These are phyloP conservation scores for Hypoxylon sp. DNA, from an alignment of 2,329 filamentous ascomycete genomes.

Conservation along the genomic window DNA sequence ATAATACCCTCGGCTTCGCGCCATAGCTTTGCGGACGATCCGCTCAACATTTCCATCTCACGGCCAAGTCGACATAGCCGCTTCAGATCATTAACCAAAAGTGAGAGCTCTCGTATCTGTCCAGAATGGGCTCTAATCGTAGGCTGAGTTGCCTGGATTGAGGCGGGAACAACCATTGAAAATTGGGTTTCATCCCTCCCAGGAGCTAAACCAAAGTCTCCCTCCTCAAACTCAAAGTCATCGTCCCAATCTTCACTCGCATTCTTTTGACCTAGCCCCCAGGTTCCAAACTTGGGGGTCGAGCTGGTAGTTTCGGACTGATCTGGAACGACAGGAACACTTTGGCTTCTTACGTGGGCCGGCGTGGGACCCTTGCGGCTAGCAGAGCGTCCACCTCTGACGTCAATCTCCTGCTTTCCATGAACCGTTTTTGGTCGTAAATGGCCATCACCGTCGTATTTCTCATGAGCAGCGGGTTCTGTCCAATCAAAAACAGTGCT, in stretches of 20 bases:
- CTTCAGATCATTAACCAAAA: conserved; percentile 87
- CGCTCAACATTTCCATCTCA: conserved; percentile 75
- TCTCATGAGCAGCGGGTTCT: conserved; percentile 75
- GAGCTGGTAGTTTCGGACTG: conserved; percentile 69
- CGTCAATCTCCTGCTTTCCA: conserved; percentile 79
- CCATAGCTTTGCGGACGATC: conserved; percentile 75
- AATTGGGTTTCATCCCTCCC: conserved; percentile 58
- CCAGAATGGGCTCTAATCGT: conserved; percentile 87
- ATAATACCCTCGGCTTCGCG: conserved; percentile 90
- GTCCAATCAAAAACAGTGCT: conserved; percentile 86
- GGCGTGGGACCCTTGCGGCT: conserved; percentile 78
- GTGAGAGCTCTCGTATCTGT: conserved; percentile 84
- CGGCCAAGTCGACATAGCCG: conserved; percentile 79
- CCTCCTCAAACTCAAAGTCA: conserved; percentile 81
- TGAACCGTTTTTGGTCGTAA: conserved; percentile 81
- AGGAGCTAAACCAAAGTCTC: conserved; percentile 57
- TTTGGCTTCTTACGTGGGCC: conserved; percentile 83
- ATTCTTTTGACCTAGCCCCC: conserved; percentile 84
- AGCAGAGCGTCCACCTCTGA: conserved; percentile 77
- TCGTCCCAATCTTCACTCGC: conserved; percentile 92
- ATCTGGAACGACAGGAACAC: conserved; percentile 81
- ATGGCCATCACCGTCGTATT: conserved; percentile 70
- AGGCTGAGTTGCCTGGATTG: conserved; percentile 84
- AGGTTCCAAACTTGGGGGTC: conserved; percentile 83
- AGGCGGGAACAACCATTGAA: conserved; percentile 81